Evolutionary conservation across 768 basidiomycete species (phyloP).

Genomic region (Auricularia sp.): DNA sequence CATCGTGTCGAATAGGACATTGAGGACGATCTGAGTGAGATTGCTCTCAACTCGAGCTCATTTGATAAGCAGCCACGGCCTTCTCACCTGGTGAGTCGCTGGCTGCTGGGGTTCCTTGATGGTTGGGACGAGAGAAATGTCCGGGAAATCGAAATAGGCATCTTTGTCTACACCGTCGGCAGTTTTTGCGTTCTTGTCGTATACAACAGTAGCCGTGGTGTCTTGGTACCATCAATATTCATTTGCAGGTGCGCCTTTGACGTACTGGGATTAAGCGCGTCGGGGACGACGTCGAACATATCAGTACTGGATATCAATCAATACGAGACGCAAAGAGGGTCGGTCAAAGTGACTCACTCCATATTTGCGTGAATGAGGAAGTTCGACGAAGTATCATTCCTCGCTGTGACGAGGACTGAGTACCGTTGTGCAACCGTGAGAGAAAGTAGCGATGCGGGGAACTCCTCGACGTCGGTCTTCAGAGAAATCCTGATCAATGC

Average conservation of each 20-base stretch:
- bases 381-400: slow-evolving; percentile 71
- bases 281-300: slow-evolving; percentile 84
- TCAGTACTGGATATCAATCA: slow-evolving; percentile 23
- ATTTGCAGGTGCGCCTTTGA: slow-evolving; percentile 2
- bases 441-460: slow-evolving; percentile 57
- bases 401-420: slow-evolving; percentile 83
- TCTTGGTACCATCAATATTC: slow-evolving; percentile 32
- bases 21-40: slow-evolving; percentile 39
- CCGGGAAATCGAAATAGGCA: slow-evolving; percentile 52
- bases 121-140: slow-evolving; percentile 60
- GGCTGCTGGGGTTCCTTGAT: slow-evolving; percentile 36
- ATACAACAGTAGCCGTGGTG: slow-evolving; percentile 74
- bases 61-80: background rate
- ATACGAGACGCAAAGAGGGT: background rate
- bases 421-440: slow-evolving; percentile 88
- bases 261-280: slow-evolving; percentile 63
- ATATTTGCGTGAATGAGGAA: slow-evolving; percentile 89
- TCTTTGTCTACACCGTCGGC: slow-evolving; percentile 37
- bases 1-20: slow-evolving; percentile 76
- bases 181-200: slow-evolving; percentile 43
- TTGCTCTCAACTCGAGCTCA: too few relatives aligned
- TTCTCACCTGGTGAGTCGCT: slow-evolving; percentile 28
- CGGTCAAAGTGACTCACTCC: slow-evolving; percentile 34
- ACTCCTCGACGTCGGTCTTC: slow-evolving; percentile 70
- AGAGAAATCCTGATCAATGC: background rate